These are phyloP conservation scores for Monosporascus sp. DNA, from an alignment of 2,329 filamentous ascomycete genomes.

Conservation along the genomic window DNA sequence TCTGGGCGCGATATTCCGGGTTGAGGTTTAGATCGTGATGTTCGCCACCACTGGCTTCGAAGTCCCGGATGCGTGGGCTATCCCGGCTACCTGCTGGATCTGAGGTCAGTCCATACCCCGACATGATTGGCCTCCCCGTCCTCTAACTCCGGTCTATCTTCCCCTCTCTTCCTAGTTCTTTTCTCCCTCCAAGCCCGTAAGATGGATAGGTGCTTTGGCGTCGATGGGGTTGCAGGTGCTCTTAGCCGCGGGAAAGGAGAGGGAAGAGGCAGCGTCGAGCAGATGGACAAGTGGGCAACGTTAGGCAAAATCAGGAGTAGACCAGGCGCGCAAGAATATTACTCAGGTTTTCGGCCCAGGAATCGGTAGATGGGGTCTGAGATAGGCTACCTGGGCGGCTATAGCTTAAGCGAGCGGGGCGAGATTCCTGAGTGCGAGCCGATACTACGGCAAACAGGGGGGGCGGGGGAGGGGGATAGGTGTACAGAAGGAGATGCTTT, in stretches of 20 bases:
- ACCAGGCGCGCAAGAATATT: background rate
- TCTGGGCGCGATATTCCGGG: constrained; percentile 23
- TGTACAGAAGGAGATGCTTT: background rate
- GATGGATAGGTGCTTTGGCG: background rate
- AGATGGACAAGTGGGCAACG: background rate
- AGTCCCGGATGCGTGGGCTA: constrained; percentile 34
- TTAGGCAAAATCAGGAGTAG: background rate
- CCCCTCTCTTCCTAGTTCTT: too few relatives aligned
- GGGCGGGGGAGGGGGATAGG: too few relatives aligned
- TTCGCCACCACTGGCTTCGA: constrained; percentile 27
- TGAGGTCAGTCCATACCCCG: constrained; percentile 23
- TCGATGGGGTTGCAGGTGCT: background rate
- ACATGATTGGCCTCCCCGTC: constrained; percentile 17
- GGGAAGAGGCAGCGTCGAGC: background rate
- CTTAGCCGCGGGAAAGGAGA: background rate
- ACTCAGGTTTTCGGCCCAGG: background rate
- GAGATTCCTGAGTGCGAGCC: background rate
- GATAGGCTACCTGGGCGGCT: background rate
- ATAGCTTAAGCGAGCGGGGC: background rate
- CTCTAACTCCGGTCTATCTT: background rate
- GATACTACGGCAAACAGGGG: background rate
- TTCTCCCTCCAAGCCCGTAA: background rate
- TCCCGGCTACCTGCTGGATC: constrained; percentile 20
- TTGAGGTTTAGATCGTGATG: constrained; percentile 28
- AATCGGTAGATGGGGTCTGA: background rate